Base-by-base conservation (phyloP, 179 eudicot genomes). In the Beta lomatogona region DNA sequence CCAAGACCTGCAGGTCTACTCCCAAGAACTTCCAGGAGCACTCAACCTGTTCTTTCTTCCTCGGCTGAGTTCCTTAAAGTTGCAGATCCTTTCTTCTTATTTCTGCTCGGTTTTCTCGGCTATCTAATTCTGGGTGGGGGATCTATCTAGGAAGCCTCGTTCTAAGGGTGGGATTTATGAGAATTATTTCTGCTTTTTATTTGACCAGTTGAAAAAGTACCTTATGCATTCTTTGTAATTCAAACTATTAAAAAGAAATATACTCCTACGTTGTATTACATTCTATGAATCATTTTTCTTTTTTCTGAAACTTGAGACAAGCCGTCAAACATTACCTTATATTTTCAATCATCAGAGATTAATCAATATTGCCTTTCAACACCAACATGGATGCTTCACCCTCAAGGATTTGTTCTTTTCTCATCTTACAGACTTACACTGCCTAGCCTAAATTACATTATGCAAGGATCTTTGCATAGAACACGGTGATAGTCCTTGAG, bases 21-120 rank as follows among this genome's bases (percentile, higher is more conserved):
- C n/a, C 87, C 85, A 0, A 48, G 74, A 78, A 73, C 82, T 53
- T 85, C 87, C 1, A 79, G 82, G 78, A 76, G 71, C 71, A 64
- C 79, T 73, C 72, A 72, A 48, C 85, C 85, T n/a, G 28, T 52
- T 61, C 41, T 79, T 55, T 41, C 78, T 48, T 79, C 87, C 46
- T 82, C 80, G 15, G 84, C 87, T 12, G 80, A 67, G 54, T 81
- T 60, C 54, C 36, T 66, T 59, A 69, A 19, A 68, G 63, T 82
- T 46, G 53, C 68, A 68, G 31, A 59, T 5, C 48, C 69, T 10
- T 78, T 75, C 67, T 74, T 74, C 52, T 53, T 81, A 22, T 2
- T 73, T 44, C 22, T 78, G 71, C 72, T 84, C 5, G 83, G 86
- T 44, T 71, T 55, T 57, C 31, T 80, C 63, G 69, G 83, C 48